phyloP scores from a whole-genome alignment of 345 rosid species.

The Jatropha curcas region DNA sequence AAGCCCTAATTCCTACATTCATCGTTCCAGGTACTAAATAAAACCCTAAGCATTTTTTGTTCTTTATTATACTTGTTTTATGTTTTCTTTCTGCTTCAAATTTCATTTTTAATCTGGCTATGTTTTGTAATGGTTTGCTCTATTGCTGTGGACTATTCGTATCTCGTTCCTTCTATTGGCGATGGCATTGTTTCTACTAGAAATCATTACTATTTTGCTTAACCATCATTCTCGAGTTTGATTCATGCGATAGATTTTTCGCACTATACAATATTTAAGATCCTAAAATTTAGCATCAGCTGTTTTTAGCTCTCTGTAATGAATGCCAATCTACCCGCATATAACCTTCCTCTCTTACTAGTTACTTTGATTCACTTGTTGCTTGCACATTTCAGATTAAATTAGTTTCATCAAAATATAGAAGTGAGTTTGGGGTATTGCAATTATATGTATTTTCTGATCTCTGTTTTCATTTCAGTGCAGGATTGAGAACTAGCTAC shows the following conservation, averaged over 20 bases:
- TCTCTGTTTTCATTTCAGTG: constrained; percentile 18
- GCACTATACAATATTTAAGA: not conserved
- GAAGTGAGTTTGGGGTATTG: not conserved
- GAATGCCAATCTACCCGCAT: not conserved
- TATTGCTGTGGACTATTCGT: no score
- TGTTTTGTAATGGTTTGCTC: not conserved
- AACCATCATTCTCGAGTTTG: not conserved
- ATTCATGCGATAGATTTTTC: not conserved
- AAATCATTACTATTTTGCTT: not conserved
- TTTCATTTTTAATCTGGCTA: not conserved
- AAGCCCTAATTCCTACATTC: not conserved
- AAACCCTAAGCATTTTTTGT: constrained; percentile 4
- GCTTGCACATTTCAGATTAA: not conserved
- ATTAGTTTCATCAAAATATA: not conserved
- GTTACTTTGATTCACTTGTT: not conserved
- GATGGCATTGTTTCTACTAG: not conserved
- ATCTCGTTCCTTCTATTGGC: not conserved
- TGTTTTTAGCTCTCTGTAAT: not conserved
- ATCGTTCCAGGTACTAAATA: not conserved
- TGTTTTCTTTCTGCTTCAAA: not conserved
- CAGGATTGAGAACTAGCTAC: constrained; percentile 16
- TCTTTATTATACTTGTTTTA: not conserved
- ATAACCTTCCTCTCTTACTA: not conserved
- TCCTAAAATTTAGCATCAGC: not conserved
- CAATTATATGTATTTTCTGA: not conserved